phyloP scores from a whole-genome alignment of 1,139 yeast species.

The Lodderomyces elongisporus region DNA sequence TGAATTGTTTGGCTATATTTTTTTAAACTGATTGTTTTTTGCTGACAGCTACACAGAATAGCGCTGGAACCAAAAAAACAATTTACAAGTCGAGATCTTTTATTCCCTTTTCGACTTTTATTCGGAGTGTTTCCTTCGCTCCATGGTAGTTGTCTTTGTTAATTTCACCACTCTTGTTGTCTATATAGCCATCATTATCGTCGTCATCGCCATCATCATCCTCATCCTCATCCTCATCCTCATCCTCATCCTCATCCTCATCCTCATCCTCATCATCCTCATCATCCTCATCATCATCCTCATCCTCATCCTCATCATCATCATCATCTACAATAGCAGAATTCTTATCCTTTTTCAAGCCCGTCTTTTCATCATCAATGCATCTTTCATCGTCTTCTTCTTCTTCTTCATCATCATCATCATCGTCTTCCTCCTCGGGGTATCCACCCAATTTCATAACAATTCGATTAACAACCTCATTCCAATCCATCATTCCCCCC shows the following conservation, averaged over 20 bases:
- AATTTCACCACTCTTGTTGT: no score
- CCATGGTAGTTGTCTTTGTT: no score
- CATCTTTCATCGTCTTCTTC: slow-evolving; percentile 48
- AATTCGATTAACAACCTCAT: slow-evolving; percentile 81
- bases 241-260: slow-evolving; percentile 19
- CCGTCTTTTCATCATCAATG: slow-evolving; percentile 19
- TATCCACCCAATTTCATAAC: slow-evolving; percentile 84
- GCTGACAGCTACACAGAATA: no score
- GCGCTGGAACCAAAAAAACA: no score
- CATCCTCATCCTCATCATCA: slow-evolving; percentile 44
- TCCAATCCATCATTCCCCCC: slow-evolving; percentile 91
- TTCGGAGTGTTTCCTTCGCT: no score
- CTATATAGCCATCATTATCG: no score
- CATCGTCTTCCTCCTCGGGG: slow-evolving; percentile 82
- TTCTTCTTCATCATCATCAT: slow-evolving; percentile 53
- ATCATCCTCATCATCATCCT: slow-evolving; percentile 38
- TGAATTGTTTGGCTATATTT: no score
- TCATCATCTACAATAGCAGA: slow-evolving; percentile 31
- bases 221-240: slow-evolving; percentile 13
- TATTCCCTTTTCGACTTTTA: no score
- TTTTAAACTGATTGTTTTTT: no score
- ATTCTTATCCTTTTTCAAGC: slow-evolving; percentile 37
- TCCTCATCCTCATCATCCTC: slow-evolving; percentile 37
- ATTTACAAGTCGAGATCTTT: no score
- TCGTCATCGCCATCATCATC: slow-evolving; percentile 3